Conservation (phyloP, 1,284 basidiomycete genomes). For the Naganishia liquefaciens region DNA sequence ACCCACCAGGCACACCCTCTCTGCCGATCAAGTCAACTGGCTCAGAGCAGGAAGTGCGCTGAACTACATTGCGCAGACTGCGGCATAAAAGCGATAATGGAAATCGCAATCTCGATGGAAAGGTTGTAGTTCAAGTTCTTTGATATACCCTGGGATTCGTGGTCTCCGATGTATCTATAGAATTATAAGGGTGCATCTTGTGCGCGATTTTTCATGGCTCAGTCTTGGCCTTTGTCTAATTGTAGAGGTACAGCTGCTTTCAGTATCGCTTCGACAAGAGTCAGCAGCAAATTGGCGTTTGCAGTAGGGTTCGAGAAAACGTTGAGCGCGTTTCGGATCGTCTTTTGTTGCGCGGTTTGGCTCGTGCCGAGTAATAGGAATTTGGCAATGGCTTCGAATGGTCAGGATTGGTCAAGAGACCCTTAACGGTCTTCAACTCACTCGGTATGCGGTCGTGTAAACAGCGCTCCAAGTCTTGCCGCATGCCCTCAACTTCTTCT, state of each 20-base stretch:
- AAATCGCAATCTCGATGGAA: neutral
- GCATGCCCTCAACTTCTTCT: slow-evolving; percentile 39
- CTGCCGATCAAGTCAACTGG: slow-evolving; percentile 83
- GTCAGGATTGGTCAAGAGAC: neutral
- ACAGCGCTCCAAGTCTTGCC: slow-evolving; percentile 35
- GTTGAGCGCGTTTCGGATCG: slow-evolving; percentile 36
- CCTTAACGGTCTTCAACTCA: slow-evolving; percentile 28
- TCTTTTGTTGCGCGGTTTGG: slow-evolving; percentile 4
- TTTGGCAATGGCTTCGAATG: neutral
- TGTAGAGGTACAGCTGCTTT: slow-evolving; percentile 36
- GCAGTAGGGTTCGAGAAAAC: slow-evolving; percentile 42
- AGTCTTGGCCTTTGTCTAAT: no score
- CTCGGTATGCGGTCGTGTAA: slow-evolving; percentile 40
- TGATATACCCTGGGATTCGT: no score
- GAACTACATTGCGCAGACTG: slow-evolving; percentile 58
- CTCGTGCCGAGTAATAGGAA: slow-evolving; percentile 5
- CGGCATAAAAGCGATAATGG: slow-evolving; percentile 7
- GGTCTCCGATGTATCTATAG: slow-evolving; percentile 22
- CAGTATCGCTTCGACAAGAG: slow-evolving; percentile 42
- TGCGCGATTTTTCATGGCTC: neutral
- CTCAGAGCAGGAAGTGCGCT: slow-evolving; percentile 79
- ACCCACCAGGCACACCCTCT: slow-evolving; percentile 81
- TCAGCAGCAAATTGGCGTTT: slow-evolving; percentile 47
- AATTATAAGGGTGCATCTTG: slow-evolving; percentile 4
- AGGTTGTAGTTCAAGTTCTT: neutral